These are phyloP conservation scores for Leptographium wingfieldii DNA, from an alignment of 2,329 filamentous ascomycete genomes.

Conservation along the genomic window DNA sequence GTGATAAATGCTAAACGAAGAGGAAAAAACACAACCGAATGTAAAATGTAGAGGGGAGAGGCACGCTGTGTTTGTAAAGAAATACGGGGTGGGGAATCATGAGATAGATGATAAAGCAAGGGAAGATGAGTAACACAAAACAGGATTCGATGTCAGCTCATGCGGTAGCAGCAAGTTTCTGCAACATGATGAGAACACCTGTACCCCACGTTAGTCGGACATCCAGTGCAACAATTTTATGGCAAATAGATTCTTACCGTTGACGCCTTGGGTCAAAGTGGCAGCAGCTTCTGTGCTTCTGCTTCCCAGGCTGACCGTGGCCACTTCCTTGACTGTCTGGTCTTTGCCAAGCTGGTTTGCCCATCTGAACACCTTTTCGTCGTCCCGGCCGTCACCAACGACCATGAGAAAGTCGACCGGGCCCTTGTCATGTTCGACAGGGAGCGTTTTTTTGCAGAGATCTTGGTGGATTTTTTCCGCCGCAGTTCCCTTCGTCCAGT, in stretches of 20 bases:
- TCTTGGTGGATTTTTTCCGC: constrained; percentile 59
- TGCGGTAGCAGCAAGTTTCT: constrained; percentile 8
- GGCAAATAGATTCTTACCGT: constrained; percentile 44
- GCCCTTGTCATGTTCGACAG: constrained; percentile 21
- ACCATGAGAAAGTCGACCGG: constrained; percentile 77
- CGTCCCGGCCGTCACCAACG: constrained; percentile 80
- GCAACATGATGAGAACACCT: constrained; percentile 14
- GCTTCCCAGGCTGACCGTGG: constrained; percentile 75
- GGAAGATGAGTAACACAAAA: background rate
- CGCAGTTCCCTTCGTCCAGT: constrained; percentile 81
- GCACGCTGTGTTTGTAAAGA: background rate
- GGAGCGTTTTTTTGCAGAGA: constrained; percentile 28
- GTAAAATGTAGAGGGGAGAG: background rate
- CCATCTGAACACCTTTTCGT: constrained; percentile 91
- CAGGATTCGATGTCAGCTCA: background rate
- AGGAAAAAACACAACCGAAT: background rate
- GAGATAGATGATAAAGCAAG: background rate
- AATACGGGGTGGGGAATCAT: background rate
- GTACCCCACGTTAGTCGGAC: background rate
- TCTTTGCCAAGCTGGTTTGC: constrained; percentile 61
- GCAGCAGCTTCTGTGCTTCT: constrained; percentile 79
- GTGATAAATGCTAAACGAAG: background rate
- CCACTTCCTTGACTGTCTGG: constrained; percentile 52
- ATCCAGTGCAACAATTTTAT: background rate
- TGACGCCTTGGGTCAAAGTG: constrained; percentile 83